These are phyloP conservation scores for Macrotyloma uniflorum DNA, from an alignment of 306 rosid species.

Conservation along the genomic window DNA sequence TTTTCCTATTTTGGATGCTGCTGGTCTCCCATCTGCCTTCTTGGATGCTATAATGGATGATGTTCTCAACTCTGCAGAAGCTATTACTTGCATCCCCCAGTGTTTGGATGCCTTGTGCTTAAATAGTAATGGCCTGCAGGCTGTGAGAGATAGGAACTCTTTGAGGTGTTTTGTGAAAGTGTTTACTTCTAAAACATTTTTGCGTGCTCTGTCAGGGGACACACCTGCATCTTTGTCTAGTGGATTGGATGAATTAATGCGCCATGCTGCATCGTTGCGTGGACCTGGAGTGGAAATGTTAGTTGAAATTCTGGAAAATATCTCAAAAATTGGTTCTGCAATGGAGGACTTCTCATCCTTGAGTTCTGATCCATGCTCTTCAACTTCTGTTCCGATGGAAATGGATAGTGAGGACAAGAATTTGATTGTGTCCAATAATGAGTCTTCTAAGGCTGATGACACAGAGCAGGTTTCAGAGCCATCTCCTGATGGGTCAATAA, in stretches of 20 bases:
- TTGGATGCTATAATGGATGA: constrained; percentile 95
- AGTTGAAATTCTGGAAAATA: constrained; percentile 75
- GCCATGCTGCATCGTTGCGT: constrained; percentile 89
- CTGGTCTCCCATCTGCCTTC: constrained; percentile 94
- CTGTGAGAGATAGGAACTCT: constrained; percentile 84
- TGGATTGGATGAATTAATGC: constrained; percentile 96
- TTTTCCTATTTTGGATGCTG: constrained; percentile 81
- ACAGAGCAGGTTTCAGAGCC: constrained; percentile 66
- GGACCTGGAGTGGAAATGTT: constrained; percentile 96
- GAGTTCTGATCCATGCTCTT: constrained; percentile 64
- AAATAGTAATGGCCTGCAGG: constrained; percentile 84
- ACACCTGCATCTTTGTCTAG: constrained; percentile 84
- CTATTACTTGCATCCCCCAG: constrained; percentile 94
- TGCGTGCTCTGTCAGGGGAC: constrained; percentile 85
- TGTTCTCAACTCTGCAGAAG: constrained; percentile 90
- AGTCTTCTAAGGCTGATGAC: constrained; percentile 58
- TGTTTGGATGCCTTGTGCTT: constrained; percentile 94
- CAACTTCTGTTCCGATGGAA: constrained; percentile 91
- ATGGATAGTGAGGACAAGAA: constrained; percentile 78
- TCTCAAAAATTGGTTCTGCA: constrained; percentile 80
- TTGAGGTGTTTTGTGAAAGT: constrained; percentile 93
- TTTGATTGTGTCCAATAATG: constrained; percentile 60
- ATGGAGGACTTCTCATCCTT: constrained; percentile 59
- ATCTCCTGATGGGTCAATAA: constrained; percentile 57
- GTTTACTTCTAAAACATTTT: constrained; percentile 81